Percentiles rank a stretch among this genome's conserved stretches.
Conservation (phyloP, 305 asterid genomes). For the Fraxinus dipetala region DNA sequence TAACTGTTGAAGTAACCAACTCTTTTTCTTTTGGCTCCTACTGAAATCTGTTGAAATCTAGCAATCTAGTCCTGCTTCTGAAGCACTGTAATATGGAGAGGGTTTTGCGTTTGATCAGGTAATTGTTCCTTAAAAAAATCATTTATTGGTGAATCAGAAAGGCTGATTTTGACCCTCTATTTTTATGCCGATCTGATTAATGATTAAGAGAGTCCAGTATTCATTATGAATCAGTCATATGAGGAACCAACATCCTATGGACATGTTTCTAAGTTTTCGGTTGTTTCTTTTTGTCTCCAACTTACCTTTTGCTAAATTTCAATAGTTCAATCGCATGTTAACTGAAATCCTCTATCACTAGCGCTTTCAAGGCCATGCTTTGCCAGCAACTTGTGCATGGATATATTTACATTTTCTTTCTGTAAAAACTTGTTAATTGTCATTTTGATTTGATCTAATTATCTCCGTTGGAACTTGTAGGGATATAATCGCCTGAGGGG, state of each 20-base stretch:
- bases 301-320: background rate
- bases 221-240: background rate
- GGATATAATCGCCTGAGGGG: constrained; percentile 88
- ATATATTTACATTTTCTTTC: background rate
- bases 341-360: background rate
- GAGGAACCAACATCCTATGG: background rate
- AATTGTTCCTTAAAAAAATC: background rate
- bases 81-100: background rate
- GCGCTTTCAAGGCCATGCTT: background rate
- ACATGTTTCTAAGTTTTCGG: background rate
- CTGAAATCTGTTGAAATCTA: background rate
- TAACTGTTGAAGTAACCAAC: background rate
- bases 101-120: background rate
- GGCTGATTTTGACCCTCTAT: background rate
- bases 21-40: background rate
- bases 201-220: background rate
- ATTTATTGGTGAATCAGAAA: background rate
- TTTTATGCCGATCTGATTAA: background rate
- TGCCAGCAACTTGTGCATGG: background rate
- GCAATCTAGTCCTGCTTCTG: background rate
- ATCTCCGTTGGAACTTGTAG: constrained; percentile 40
- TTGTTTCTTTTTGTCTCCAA: background rate
- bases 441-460: background rate
- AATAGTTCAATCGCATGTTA: background rate
- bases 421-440: background rate